Evolutionary conservation across 768 basidiomycete species (phyloP), one percentile per base, ranked within the genome.

Genomic region (Suillus clintonianus): DNA sequence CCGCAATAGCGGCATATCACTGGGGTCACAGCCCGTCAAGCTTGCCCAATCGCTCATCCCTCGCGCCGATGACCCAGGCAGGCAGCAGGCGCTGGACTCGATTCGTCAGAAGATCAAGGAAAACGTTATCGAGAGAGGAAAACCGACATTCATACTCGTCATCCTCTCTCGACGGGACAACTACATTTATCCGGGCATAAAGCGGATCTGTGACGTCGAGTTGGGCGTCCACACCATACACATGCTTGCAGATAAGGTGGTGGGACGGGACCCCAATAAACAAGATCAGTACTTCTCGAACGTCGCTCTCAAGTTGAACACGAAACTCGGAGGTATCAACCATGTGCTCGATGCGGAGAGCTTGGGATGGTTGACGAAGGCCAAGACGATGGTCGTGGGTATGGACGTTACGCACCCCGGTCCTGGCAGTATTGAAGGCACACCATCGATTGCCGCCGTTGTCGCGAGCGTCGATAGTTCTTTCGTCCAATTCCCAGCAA

Each of bases 201-300:
- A 94, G 83, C 84, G 85, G 6, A 81, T 93, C 55, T 86, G 90
- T 15, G 91, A 93, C 66, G 83, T 90, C 59, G 81, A 86, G 61
- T 69, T 92, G 22, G 92, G 91, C 1, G 70, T 95, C 34, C 87
- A 87, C 48, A 92, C 91, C 0, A 75, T 92, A 17, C 89, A 89
- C 68, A 88, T 92, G 86, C 81, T 85, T 36, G 74, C 88, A 15
- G 69, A 67, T 9, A 93, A 92, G 71, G 89, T 88, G 11, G 71
- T 89, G 6, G 48, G 48, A 17, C 77, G 73, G 7, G 82, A 85
- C 1, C 68, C 75, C 14, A 82, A 68, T 59, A 86, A 85, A 65
- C 90, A 91, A 68, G 88, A 90, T 62, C 91, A 93, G 65, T 95
- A 94, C 71, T 83, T 92, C 60, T 90, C 92, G 11, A 94, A 92